Evolutionary conservation across 2,329 filamentous ascomycete genomes (phyloP), one percentile per base, ranked within the genome.

Genomic region (Grosmannia serpens): DNA sequence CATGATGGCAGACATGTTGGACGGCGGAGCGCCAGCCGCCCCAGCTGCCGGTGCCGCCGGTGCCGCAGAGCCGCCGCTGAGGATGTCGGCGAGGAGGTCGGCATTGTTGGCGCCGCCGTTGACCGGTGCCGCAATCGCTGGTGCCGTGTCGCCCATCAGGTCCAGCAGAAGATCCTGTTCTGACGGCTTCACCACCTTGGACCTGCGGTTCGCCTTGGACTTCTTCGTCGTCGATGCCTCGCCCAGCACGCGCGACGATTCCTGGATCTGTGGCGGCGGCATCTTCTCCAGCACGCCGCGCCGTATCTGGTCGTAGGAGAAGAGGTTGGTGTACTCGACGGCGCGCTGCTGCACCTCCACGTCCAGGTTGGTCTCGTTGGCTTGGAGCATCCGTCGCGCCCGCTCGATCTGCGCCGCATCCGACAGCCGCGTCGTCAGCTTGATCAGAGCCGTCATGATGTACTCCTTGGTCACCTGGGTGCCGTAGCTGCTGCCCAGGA

Each of bases 261-360:
- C 94, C 64, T 92, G 90, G 67, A 99, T 97, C 71, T 97, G 92
- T 10, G 94, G 94, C 1, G 94, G 84, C 9, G 94, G 94, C 95
- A 99, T 99, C 71, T 94, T 95, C 74, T 99, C 94, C 13, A 99
- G 77, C 3, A 99, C 94, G 59, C 94, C 94, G 60, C 82, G 83
- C 58, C 92, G 85, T 59, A 99, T 88, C 61, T 90, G 79, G 65
- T 99, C 91, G 67, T 90, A 90, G 0, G 83, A 83, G 67, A 99
- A 97, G n/a, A 99, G 78, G 67, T 97, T 97, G 60, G 86, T 84
- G 67, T 97, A 99, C 71, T 99, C 94, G 24, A 96, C 91, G 6
- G 92, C 88, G 70, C 94, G 85, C 72, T 99, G 94, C 71, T 99
- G 95, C 27, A 97, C 88, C 71, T 99, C 94, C 29, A 97, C 87